phyloP scores from a whole-genome alignment of 257 asterid genomes.

The Solanum tarapatanum region DNA sequence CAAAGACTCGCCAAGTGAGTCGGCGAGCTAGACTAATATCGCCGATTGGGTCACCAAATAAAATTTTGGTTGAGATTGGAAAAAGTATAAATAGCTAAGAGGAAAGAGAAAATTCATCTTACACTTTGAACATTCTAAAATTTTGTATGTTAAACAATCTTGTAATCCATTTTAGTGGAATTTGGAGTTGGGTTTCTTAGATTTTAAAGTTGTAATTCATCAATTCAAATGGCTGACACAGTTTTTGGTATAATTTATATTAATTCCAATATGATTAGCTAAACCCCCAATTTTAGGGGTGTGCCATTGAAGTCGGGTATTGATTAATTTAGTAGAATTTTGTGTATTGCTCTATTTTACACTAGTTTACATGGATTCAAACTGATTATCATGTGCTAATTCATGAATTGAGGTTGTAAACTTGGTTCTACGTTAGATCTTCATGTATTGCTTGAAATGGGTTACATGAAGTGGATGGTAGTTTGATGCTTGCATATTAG shows the following conservation, averaged over 20 bases:
- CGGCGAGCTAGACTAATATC: background rate
- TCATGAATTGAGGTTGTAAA: background rate
- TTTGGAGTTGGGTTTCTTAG: background rate
- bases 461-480: background rate
- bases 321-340: background rate
- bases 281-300: background rate
- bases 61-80: background rate
- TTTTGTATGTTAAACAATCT: background rate
- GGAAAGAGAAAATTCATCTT: background rate
- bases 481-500: too few species aligned
- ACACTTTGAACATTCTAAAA: background rate
- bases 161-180: background rate
- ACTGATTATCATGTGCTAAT: background rate
- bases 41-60: background rate
- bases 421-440: background rate
- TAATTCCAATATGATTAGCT: too few species aligned
- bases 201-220: background rate
- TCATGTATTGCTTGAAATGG: background rate
- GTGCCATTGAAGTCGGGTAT: background rate
- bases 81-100: background rate
- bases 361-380: background rate
- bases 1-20: background rate
- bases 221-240: background rate
- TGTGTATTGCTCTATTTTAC: background rate
- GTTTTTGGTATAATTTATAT: too few species aligned